A percentile compares a stretch with the other conserved stretches of the same genome.
Evolutionary conservation across 305 asterid genomes (phyloP).

Genomic region (Andrographis paniculata): DNA sequence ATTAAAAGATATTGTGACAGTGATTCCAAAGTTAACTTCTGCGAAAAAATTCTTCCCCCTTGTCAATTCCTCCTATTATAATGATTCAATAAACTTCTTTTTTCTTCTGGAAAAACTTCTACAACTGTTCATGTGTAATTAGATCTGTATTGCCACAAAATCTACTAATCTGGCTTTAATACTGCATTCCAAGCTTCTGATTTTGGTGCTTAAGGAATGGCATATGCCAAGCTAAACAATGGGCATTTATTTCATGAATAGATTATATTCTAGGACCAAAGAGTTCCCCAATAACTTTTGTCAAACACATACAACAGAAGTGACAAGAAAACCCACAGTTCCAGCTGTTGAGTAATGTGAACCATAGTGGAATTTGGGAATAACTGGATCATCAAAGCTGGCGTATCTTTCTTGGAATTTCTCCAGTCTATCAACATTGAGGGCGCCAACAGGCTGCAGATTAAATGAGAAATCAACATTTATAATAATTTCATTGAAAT

Average conservation of each 20-base stretch:
- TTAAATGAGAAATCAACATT: slow-evolving; percentile 21
- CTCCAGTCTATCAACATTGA: slow-evolving; percentile 71
- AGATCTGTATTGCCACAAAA: not conserved
- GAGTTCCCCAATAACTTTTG: not conserved
- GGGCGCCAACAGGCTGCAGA: slow-evolving; percentile 90
- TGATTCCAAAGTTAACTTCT: too few species aligned
- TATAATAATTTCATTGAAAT: not conserved
- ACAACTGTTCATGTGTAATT: too few species aligned
- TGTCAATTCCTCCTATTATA: too few species aligned
- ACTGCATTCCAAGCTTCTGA: not conserved
- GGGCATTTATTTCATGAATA: not conserved
- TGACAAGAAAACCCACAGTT: slow-evolving; percentile 49
- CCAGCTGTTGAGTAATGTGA: slow-evolving; percentile 99
- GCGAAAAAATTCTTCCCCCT: too few species aligned
- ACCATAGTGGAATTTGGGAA: slow-evolving; percentile 96
- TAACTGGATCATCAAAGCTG: slow-evolving; percentile 88
- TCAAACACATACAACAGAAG: slow-evolving; percentile 5
- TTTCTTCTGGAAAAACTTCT: too few species aligned
- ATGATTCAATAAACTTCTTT: too few species aligned
- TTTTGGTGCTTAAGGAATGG: slow-evolving; percentile 1
- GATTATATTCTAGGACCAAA: not conserved
- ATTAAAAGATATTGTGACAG: too few species aligned
- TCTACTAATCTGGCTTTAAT: not conserved
- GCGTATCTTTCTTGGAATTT: slow-evolving; percentile 95
- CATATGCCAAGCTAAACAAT: not conserved